These are phyloP conservation scores for Syzygium aqueum DNA, from an alignment of 345 rosid species.

Conservation along the genomic window DNA sequence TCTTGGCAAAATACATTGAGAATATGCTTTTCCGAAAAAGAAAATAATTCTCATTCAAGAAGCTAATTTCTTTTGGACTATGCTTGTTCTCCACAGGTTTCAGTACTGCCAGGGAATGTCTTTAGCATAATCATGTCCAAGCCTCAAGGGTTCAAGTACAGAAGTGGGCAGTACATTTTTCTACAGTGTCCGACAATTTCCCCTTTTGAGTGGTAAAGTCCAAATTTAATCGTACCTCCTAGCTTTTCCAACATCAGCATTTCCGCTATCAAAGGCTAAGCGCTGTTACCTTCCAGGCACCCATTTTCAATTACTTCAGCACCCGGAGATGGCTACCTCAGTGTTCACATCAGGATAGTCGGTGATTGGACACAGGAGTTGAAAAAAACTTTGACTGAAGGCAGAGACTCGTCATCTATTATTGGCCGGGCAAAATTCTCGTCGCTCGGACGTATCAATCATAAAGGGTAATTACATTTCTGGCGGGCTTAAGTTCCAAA, in stretches of 20 bases:
- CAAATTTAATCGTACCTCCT: neutral
- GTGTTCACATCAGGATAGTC: slow-evolving; percentile 81
- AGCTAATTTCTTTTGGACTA: neutral
- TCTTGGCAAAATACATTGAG: neutral
- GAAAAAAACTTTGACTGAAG: slow-evolving; percentile 55
- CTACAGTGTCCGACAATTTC: slow-evolving; percentile 80
- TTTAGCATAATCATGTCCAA: slow-evolving; percentile 78
- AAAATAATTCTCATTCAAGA: neutral
- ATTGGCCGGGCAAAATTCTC: slow-evolving; percentile 59
- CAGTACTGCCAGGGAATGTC: slow-evolving; percentile 81
- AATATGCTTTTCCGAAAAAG: neutral
- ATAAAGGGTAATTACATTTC: slow-evolving; percentile 30
- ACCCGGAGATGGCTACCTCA: slow-evolving; percentile 74
- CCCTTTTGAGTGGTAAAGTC: slow-evolving; percentile 67
- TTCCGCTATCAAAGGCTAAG: neutral
- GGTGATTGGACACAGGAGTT: slow-evolving; percentile 96
- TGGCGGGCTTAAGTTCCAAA: neutral
- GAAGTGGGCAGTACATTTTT: slow-evolving; percentile 92
- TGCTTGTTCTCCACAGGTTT: slow-evolving; percentile 40
- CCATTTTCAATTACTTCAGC: slow-evolving; percentile 95
- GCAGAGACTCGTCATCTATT: slow-evolving; percentile 34
- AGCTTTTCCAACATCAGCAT: neutral
- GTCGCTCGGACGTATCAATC: slow-evolving; percentile 25
- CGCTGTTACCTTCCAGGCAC: slow-evolving; percentile 42
- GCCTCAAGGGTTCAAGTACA: slow-evolving; percentile 87